Conservation (phyloP, 345 rosid genomes). For the Eucalyptus pauciflora region DNA sequence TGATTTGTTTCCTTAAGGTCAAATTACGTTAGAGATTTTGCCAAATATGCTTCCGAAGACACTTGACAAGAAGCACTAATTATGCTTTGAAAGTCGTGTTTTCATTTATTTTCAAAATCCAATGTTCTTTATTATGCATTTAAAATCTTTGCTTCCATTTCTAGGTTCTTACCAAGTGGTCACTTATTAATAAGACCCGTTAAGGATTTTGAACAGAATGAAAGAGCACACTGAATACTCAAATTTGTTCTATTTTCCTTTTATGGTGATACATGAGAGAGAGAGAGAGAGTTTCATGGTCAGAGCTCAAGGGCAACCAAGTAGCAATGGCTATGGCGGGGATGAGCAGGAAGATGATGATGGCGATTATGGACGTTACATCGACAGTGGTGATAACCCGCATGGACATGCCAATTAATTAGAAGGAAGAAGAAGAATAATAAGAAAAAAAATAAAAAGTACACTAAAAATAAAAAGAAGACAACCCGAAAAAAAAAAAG, state of each 20-base stretch:
- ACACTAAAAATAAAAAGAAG: background rate
- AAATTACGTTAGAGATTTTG: background rate
- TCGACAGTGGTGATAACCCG: background rate
- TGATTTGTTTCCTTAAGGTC: background rate
- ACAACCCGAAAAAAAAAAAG: accelerated
- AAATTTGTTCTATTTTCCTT: background rate
- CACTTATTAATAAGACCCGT: background rate
- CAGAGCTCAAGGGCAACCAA: background rate
- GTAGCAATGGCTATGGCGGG: background rate
- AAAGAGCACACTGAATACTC: background rate
- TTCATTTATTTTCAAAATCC: background rate
- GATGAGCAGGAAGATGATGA: background rate
- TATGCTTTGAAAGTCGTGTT: background rate
- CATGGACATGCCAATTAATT: background rate
- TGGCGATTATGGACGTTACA: background rate
- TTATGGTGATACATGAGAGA: background rate
- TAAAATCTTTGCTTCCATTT: background rate
- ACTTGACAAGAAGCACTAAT: background rate
- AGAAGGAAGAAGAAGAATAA: background rate
- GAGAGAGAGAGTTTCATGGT: background rate
- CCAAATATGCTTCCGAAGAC: background rate
- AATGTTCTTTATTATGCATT: background rate
- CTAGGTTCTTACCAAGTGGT: background rate
- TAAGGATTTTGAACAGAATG: background rate
- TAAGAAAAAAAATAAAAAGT: accelerated